Evolutionary conservation across 2,329 filamentous ascomycete species (phyloP), one percentile per base, ranked within the genome.

Genomic region (Penicillium sp.): DNA sequence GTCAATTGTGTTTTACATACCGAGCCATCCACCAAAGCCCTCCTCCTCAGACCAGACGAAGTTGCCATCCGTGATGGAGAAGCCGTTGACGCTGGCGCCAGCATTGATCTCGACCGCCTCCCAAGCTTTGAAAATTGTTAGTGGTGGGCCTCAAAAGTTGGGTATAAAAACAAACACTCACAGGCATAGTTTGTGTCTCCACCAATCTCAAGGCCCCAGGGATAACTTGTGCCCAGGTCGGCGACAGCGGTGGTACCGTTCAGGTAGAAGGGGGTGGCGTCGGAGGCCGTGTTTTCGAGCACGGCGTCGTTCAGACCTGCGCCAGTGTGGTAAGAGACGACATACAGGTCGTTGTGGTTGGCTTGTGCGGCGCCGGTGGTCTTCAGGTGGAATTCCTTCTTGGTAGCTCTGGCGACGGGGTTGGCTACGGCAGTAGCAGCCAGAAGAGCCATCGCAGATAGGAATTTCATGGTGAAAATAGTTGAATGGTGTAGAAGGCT

Each of bases 301-400:
- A 71, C 68, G 8, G 68, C 69, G 50, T 72, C 70, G 28, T 65
- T 68, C 25, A 67, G 47, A 12, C 68, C 71, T n/a, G 70, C 70
- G 15, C 66, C 68, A n/a, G 68, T 71, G 59, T 73, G 71, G 54
- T 70, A 73, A 32, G 62, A 56, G 25, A 63, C 62, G 25, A 73
- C 59, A 27, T 67, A 72, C 46, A 71, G 64, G 51, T 67, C 48
- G 55, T 71, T 69, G 53, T 69, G 63, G 1, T 59, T 41, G 0
- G 54, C 20, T 42, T 64, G 59, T 20, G 49, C 46, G 8, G 65
- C 56, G 10, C 54, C 60, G n/a, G 54, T 50, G 18, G 70, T 66
- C 54, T 71, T 72, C 28, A 72, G 58, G 46, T 62, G 57, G 55
- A 70, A 71, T 28, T 57, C 44, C n/a, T 57, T 37, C 3, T 20